These are phyloP conservation scores for Phoma sp. DNA, from an alignment of 2,329 filamentous ascomycete genomes.

Conservation along the genomic window DNA sequence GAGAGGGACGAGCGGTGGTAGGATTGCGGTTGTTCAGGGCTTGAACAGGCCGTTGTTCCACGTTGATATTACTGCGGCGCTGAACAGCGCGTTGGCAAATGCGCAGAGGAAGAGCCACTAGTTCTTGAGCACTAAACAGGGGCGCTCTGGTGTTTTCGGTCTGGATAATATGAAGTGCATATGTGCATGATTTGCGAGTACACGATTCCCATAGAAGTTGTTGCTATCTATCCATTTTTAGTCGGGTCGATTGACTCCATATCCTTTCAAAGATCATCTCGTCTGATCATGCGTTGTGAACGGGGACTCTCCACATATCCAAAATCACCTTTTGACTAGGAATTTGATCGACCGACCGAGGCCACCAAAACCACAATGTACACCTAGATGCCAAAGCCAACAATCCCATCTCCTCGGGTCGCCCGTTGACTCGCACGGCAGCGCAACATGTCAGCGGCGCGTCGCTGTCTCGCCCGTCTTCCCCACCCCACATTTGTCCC, in stretches of 20 bases:
- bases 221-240: conserved; percentile 1
- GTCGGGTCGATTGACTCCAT: conserved; percentile 4
- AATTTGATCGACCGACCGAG: too few species aligned
- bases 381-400: too few species aligned
- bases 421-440: too few species aligned
- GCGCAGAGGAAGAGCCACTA: conserved; percentile 54
- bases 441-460: conserved; percentile 14
- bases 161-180: not conserved
- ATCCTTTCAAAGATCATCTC: not conserved
- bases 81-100: conserved; percentile 87
- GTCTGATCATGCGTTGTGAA: too few species aligned
- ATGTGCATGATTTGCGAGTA: conserved; percentile 9
- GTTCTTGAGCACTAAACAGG: not conserved
- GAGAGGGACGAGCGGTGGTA: conserved; percentile 7
- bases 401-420: too few species aligned
- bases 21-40: conserved; percentile 72
- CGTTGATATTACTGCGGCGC: conserved; percentile 86
- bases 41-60: conserved; percentile 94
- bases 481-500: conserved; percentile 10
- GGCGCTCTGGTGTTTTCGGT: conserved; percentile 8
- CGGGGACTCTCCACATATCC: too few species aligned
- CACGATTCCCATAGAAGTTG: conserved; percentile 17
- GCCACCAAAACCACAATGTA: too few species aligned
- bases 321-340: too few species aligned
- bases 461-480: conserved; percentile 5